Evolutionary conservation across 2,329 filamentous ascomycete species (phyloP).

Genomic region (Waltergamsia citrina): DNA sequence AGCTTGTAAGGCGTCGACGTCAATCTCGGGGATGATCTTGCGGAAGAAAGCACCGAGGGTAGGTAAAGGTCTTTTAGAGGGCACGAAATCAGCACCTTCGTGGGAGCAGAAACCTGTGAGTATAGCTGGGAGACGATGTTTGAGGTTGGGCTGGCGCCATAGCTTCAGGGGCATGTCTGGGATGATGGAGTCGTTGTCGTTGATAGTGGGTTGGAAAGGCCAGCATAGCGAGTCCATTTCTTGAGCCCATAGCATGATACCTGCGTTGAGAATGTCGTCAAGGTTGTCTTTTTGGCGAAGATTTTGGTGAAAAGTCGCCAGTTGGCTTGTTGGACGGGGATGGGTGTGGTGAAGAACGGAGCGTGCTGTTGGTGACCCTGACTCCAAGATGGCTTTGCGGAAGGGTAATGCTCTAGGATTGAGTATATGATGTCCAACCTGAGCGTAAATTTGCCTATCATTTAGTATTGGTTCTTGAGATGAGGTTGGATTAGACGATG

Average conservation of each 20-base stretch:
- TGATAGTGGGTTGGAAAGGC: conserved; percentile 61
- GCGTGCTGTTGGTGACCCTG: conserved; percentile 44
- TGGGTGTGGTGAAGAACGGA: conserved; percentile 44
- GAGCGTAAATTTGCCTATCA: conserved; percentile 6
- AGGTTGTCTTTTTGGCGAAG: conserved; percentile 14
- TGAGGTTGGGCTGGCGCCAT: conserved; percentile 36
- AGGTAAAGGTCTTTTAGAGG: conserved; percentile 32
- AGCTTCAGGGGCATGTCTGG: conserved; percentile 46
- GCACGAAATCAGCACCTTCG: conserved; percentile 58
- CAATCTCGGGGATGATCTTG: conserved; percentile 50
- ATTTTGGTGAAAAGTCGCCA: conserved; percentile 30
- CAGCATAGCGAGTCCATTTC: conserved; percentile 37
- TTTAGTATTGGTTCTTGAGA: no score
- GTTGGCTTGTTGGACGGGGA: conserved; percentile 45
- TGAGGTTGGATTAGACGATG: conserved; percentile 7
- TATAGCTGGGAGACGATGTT: conserved; percentile 36
- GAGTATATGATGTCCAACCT: conserved; percentile 62
- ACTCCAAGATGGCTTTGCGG: conserved; percentile 45
- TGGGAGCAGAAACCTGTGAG: conserved; percentile 64
- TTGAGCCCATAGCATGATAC: conserved; percentile 29
- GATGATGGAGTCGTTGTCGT: conserved; percentile 39
- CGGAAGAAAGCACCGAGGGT: conserved; percentile 50
- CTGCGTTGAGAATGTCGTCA: conserved; percentile 36
- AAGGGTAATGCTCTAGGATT: conserved; percentile 35
- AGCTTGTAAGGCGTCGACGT: conserved; percentile 43